These are phyloP conservation scores for Lasiodiplodia sp. DNA, from an alignment of 2,329 filamentous ascomycete species.

Conservation along the genomic window DNA sequence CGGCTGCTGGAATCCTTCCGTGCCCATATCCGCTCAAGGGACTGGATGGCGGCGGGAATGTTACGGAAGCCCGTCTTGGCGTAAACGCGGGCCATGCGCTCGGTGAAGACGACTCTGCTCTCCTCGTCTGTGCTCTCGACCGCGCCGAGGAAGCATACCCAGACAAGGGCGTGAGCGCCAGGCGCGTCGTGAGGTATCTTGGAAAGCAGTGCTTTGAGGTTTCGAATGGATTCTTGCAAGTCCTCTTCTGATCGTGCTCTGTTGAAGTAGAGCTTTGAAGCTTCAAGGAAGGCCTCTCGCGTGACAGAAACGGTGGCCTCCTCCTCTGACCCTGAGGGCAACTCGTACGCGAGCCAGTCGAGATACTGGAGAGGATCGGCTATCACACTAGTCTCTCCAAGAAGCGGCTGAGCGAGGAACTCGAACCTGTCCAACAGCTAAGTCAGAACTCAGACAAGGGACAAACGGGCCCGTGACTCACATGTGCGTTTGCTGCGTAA, in stretches of 20 bases:
- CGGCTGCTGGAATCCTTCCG: conserved; percentile 30
- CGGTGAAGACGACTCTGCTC: conserved; percentile 33
- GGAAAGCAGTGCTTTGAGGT: conserved; percentile 26
- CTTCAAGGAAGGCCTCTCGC: conserved; percentile 22
- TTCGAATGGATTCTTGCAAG: not conserved
- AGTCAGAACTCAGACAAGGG: not conserved
- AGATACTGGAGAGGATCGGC: conserved; percentile 31
- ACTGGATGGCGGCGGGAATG: conserved; percentile 34
- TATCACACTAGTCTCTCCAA: conserved; percentile 32
- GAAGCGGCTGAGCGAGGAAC: conserved; percentile 34
- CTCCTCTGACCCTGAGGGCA: conserved; percentile 15
- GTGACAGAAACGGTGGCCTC: conserved; percentile 30
- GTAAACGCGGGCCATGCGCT: conserved; percentile 34
- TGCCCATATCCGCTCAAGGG: conserved; percentile 33
- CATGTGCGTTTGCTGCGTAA: conserved; percentile 30
- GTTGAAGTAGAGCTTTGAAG: conserved; percentile 24
- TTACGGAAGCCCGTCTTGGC: conserved; percentile 34
- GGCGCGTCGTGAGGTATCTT: conserved; percentile 30
- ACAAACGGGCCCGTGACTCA: not conserved
- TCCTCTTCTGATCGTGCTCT: not conserved
- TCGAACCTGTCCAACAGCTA: conserved; percentile 32
- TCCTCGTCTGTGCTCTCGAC: conserved; percentile 32
- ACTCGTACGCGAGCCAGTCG: conserved; percentile 31
- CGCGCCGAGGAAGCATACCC: conserved; percentile 37
- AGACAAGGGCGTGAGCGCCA: conserved; percentile 35